Conservation (phyloP, 495 filamentous ascomycete species). For the Penicillium ochrochloron region DNA sequence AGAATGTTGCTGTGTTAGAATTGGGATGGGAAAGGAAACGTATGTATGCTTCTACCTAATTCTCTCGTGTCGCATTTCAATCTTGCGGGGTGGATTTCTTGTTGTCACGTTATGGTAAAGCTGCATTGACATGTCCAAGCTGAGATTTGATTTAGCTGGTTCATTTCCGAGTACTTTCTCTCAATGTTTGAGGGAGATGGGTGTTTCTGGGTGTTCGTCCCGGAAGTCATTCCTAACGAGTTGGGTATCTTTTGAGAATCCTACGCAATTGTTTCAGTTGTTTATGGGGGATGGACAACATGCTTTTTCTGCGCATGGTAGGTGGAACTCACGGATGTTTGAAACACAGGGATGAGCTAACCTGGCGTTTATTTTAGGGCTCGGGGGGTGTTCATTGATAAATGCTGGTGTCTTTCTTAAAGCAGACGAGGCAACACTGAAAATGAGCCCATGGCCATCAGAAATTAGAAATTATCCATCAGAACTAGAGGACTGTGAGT, state of each 20-base stretch:
- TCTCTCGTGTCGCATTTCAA: background rate
- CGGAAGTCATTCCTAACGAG: constrained; percentile 12
- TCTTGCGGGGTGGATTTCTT: background rate
- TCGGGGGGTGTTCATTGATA: constrained; percentile 63
- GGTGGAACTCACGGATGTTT: no score
- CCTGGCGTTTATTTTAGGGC: no score
- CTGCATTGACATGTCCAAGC: background rate
- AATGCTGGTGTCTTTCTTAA: constrained; percentile 69
- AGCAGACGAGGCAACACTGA: constrained; percentile 58
- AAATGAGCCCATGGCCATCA: constrained; percentile 61
- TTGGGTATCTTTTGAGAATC: constrained; percentile 43
- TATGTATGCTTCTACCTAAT: constrained; percentile 20
- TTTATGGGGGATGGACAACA: constrained; percentile 68
- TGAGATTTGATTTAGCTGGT: constrained; percentile 43
- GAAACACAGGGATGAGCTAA: no score
- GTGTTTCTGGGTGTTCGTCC: constrained; percentile 56
- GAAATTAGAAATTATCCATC: constrained; percentile 54
- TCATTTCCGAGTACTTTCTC: constrained; percentile 58
- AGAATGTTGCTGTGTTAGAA: constrained; percentile 66
- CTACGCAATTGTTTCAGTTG: constrained; percentile 67
- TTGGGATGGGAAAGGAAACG: constrained; percentile 65
- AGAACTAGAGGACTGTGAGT: constrained; percentile 56
- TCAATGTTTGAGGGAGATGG: constrained; percentile 54
- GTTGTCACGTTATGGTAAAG: background rate
- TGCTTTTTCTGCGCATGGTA: constrained; percentile 67